phyloP scores from a whole-genome alignment of 1,284 basidiomycete species.

The Earliella scabrosa region DNA sequence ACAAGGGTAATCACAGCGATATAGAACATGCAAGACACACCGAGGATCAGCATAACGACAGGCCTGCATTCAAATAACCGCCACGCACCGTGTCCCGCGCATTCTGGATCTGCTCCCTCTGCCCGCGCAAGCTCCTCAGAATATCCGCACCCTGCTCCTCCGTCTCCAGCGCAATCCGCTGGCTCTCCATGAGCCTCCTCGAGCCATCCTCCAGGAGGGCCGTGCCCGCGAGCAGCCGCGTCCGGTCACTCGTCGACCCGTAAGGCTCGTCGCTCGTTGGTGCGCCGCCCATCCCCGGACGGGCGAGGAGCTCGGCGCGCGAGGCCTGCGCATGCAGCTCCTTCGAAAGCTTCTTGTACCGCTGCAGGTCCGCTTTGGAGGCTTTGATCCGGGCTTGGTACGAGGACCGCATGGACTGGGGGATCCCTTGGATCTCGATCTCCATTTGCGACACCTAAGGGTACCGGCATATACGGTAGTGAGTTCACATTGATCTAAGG shows the following conservation, averaged over 20 bases:
- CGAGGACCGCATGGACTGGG: constrained; percentile 77
- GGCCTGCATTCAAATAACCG: background rate
- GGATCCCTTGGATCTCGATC: constrained; percentile 97
- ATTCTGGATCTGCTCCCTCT: constrained; percentile 96
- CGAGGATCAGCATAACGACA: too few relatives aligned
- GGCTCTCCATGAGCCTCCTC: constrained; percentile 85
- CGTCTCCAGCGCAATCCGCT: constrained; percentile 93
- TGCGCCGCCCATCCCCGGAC: constrained; percentile 43
- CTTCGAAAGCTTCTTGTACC: constrained; percentile 80
- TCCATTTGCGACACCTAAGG: constrained; percentile 96
- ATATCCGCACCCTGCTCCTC: constrained; percentile 96
- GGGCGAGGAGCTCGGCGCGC: constrained; percentile 62
- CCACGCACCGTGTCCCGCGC: constrained; percentile 79
- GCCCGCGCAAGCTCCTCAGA: constrained; percentile 81
- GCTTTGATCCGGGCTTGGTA: constrained; percentile 77
- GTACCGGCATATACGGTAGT: constrained; percentile 9
- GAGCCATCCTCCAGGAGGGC: constrained; percentile 78
- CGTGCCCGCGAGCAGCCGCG: constrained; percentile 80
- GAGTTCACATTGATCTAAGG: background rate
- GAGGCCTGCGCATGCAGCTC: constrained; percentile 62
- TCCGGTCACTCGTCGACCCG: constrained; percentile 64
- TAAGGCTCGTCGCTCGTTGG: constrained; percentile 84
- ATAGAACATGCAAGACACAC: too few relatives aligned
- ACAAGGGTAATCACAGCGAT: too few relatives aligned
- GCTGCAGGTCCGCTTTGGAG: constrained; percentile 74